phyloP scores from a whole-genome alignment of 495 filamentous ascomycete genomes.

The Aspergillus sparsus region DNA sequence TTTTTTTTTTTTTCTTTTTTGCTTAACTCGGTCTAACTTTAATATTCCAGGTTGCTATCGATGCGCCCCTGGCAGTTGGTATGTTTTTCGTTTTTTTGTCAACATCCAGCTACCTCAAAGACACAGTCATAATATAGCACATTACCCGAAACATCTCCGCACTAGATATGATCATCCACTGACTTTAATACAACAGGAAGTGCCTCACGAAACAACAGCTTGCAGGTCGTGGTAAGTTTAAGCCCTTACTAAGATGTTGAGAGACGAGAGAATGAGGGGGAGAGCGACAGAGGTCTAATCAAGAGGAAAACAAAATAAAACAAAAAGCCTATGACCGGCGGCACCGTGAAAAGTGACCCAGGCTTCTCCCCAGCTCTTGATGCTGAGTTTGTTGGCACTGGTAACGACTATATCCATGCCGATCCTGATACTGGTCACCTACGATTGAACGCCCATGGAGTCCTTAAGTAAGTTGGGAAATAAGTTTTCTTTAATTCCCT shows the following conservation, averaged over 20 bases:
- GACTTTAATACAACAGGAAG: constrained; percentile 16
- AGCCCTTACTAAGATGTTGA: not conserved
- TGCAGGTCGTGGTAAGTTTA: constrained; percentile 31
- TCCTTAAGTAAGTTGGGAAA: constrained; percentile 37
- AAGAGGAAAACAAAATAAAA: not conserved
- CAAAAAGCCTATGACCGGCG: constrained; percentile 45
- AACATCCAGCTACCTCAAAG: too few relatives aligned
- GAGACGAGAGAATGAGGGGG: not conserved
- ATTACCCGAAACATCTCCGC: not conserved
- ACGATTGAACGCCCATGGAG: constrained; percentile 53
- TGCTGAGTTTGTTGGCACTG: constrained; percentile 48
- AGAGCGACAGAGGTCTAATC: not conserved
- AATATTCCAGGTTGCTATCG: constrained; percentile 26
- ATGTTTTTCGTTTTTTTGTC: constrained; percentile 3
- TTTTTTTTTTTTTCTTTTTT: too few relatives aligned
- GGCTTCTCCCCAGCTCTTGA: constrained; percentile 46
- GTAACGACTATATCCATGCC: constrained; percentile 54
- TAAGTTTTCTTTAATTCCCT: not conserved
- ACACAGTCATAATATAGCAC: not conserved
- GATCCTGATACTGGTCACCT: constrained; percentile 49
- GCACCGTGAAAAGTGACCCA: constrained; percentile 43
- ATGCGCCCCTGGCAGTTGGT: constrained; percentile 26
- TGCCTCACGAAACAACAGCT: constrained; percentile 22
- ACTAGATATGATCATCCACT: not conserved
- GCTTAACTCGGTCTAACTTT: not conserved